Conservation (phyloP, 345 rosid genomes). For the Aquilaria malaccensis region DNA sequence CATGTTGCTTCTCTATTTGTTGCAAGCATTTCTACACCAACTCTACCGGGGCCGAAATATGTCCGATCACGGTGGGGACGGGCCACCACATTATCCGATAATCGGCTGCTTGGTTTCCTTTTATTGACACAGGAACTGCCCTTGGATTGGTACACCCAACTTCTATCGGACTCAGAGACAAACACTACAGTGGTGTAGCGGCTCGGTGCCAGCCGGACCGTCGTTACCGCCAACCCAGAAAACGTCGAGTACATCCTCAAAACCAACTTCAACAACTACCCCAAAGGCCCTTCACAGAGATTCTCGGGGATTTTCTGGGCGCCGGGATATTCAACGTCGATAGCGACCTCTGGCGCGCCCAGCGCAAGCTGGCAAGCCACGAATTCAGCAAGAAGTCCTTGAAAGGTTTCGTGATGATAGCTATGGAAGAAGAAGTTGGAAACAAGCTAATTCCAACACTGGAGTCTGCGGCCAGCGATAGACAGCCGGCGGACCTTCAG, state of each 20-base stretch:
- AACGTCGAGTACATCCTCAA: constrained; percentile 78
- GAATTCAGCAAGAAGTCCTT: constrained; percentile 34
- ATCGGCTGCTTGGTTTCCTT: constrained; percentile 71
- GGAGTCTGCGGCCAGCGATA: constrained; percentile 24
- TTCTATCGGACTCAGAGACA: constrained; percentile 44
- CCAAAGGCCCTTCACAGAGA: constrained; percentile 86
- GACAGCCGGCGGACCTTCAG: constrained; percentile 40
- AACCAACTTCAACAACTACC: constrained; percentile 79
- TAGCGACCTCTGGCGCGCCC: constrained; percentile 49
- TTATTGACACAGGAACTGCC: constrained; percentile 52
- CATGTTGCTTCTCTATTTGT: no score
- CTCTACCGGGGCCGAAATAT: no score
- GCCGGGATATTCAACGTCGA: constrained; percentile 67
- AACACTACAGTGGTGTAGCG: constrained; percentile 53
- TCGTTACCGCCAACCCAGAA: constrained; percentile 66
- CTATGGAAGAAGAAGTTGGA: constrained; percentile 34
- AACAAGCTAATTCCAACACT: constrained; percentile 37
- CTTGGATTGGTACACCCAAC: constrained; percentile 83
- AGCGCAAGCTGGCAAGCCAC: constrained; percentile 48
- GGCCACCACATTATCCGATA: constrained; percentile 52
- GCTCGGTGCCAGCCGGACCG: constrained; percentile 50
- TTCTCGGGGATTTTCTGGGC: constrained; percentile 78
- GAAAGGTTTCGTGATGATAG: constrained; percentile 27
- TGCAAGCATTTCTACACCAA: no score
- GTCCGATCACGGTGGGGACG: not conserved